A percentile compares a stretch with the other conserved stretches of the same genome.
Conservation (phyloP, 2,329 filamentous ascomycete genomes). For the Graphiopsis chlorocephala region DNA sequence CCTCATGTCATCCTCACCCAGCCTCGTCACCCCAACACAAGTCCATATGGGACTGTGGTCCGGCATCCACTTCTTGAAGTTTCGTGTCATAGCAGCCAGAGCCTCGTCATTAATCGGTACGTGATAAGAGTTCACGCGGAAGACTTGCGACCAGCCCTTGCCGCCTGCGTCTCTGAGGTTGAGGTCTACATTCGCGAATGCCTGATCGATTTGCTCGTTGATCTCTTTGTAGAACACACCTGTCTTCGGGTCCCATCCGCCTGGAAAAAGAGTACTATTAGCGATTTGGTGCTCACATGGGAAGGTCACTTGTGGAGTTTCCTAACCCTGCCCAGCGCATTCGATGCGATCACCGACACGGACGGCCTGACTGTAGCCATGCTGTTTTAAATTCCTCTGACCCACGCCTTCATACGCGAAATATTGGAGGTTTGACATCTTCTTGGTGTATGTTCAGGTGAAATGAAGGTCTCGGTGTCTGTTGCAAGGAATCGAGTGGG, state of each 20-base stretch:
- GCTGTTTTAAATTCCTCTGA: background rate
- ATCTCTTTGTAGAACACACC: background rate
- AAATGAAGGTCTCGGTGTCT: background rate
- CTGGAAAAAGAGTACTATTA: background rate
- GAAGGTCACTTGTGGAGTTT: background rate
- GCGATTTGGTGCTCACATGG: background rate
- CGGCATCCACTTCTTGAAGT: background rate
- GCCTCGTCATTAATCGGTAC: background rate
- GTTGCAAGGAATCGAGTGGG: background rate
- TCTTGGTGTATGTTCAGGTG: background rate
- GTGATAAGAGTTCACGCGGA: background rate
- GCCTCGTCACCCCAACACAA: background rate
- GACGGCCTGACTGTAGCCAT: background rate
- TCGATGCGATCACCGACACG: background rate
- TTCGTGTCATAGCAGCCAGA: background rate
- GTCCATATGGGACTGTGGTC: background rate
- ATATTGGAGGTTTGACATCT: background rate
- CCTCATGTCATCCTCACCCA: background rate
- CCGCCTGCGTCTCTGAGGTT: background rate
- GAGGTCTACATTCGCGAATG: background rate
- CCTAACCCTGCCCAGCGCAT: background rate
- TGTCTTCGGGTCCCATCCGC: background rate
- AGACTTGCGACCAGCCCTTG: background rate
- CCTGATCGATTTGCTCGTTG: background rate
- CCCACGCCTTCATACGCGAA: background rate